Evolutionary conservation across 2,329 filamentous ascomycete genomes (phyloP), one percentile per base, ranked within the genome.

Genomic region (Epichloe sylvatica): DNA sequence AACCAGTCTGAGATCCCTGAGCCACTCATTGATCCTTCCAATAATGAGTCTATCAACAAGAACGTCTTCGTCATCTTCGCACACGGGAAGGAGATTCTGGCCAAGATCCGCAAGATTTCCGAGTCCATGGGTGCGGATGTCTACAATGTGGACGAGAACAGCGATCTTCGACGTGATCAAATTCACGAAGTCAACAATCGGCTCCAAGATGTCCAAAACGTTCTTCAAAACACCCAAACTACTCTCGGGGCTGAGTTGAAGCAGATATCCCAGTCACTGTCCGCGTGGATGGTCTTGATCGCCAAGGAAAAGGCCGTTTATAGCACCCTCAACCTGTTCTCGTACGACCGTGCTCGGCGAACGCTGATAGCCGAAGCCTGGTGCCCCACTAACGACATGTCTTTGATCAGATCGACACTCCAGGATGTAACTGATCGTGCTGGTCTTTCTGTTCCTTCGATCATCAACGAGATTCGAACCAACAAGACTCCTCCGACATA

Each of bases 1-100:
- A 98, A 98, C 70, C 94, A 98, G 73, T 91, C 91, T 39, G 92
- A 98, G 74, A 98, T 98, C 54, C 83, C 89, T 7, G 91, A 98
- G 66, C 81, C 87, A 37, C 84, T 98, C 58, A 76, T 95, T 64
- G 87, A 98, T 66, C 91, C 92, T 15, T 78, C 84, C 63, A 95
- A 81, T 71, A 96, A 97, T 65, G 91, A 97, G 70, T 76, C 86
- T 55, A 77, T 94, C 59, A 81, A 85, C 73, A 98, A 98, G 81
- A 98, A 96, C 60, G 92, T 98, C 50, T 98, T 98, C 62, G 91
- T 98, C 62, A 98, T 98, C 67, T 98, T 98, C 60, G 92, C 92
- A 12, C 92, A 98, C 62, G 92, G 92, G 64, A 95, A 95, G 70
- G 91, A 97, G 69, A 95, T 98, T 58, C 82, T 98, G 60, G 86